Percentiles rank a stretch among this genome's conserved stretches.
Evolutionary conservation across 2,329 filamentous ascomycete genomes (phyloP).

Genomic region (Meredithiella fracta): DNA sequence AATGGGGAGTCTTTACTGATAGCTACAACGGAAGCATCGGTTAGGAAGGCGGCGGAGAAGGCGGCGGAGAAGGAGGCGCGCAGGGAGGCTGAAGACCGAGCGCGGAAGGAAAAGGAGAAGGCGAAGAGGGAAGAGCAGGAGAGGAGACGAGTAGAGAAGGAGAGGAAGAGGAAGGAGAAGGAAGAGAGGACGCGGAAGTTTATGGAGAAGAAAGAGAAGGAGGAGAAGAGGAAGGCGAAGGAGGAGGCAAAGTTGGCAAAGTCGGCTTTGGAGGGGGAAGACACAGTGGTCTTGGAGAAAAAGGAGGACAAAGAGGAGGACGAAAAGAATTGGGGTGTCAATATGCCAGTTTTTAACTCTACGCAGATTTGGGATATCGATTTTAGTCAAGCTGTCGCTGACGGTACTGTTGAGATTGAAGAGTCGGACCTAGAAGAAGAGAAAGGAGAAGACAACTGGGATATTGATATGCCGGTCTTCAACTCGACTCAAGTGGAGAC

Average conservation of each 20-base stretch:
- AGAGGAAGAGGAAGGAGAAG: neutral
- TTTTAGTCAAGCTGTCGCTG: neutral
- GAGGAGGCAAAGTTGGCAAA: neutral
- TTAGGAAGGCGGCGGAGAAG: neutral
- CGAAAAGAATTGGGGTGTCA: conserved; percentile 10
- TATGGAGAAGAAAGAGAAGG: neutral
- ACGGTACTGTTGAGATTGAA: neutral
- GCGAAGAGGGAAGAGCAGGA: neutral
- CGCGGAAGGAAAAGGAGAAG: neutral
- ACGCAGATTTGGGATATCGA: conserved; percentile 5
- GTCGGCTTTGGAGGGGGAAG: neutral
- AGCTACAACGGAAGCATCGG: neutral
- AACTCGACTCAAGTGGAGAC: conserved; percentile 10
- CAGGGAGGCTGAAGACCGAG: neutral
- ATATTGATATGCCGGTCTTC: conserved; percentile 11
- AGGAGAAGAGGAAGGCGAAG: neutral
- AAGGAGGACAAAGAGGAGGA: neutral
- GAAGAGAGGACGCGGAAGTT: neutral
- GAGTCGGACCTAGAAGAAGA: neutral
- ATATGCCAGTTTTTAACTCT: conserved; percentile 12
- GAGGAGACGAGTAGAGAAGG: neutral
- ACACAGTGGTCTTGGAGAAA: neutral
- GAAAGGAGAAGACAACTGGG: conserved; percentile 11
- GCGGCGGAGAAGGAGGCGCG: neutral
- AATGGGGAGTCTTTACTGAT: neutral